Conservation (phyloP, 2,329 filamentous ascomycete species). For the Tolypocladium sp. region DNA sequence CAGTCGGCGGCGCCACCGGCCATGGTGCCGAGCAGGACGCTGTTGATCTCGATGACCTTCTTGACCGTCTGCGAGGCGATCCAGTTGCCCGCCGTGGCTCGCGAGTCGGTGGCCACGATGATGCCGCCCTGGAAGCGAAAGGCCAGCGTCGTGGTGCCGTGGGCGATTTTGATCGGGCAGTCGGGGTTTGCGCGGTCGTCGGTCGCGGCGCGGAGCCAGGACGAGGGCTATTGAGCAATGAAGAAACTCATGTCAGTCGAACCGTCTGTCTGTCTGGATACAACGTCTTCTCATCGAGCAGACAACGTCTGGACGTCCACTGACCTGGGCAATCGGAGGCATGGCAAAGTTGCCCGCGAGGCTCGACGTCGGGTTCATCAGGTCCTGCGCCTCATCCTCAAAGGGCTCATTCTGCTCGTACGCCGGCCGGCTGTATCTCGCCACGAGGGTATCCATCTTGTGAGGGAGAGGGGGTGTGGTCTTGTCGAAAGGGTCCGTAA, state of each 20-base stretch:
- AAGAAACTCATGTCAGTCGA: not conserved
- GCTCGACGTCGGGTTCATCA: conserved; percentile 62
- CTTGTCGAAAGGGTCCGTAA: not conserved
- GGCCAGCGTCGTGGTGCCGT: conserved; percentile 95
- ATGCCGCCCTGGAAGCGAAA: conserved; percentile 98
- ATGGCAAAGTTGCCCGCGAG: conserved; percentile 91
- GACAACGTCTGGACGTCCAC: not conserved
- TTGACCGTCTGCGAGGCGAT: conserved; percentile 99
- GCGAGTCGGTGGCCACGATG: conserved; percentile 95
- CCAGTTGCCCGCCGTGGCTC: conserved; percentile 96
- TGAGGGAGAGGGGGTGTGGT: not conserved
- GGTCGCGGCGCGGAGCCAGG: conserved; percentile 93
- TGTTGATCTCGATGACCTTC: conserved; percentile 99
- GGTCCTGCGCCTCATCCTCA: conserved; percentile 62
- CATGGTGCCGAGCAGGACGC: conserved; percentile 90
- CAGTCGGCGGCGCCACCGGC: conserved; percentile 97
- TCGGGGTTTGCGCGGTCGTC: conserved; percentile 95
- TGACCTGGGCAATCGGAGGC: conserved; percentile 80
- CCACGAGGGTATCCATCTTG: conserved; percentile 84
- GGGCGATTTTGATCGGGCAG: conserved; percentile 98
- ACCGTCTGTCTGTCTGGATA: not conserved
- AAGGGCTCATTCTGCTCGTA: conserved; percentile 64
- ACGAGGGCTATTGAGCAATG: conserved; percentile 54
- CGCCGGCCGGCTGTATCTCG: conserved; percentile 77
- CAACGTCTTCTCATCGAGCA: not conserved